Conservation (phyloP, 495 filamentous ascomycete genomes). For the Umbilicaria muhlenbergii region DNA sequence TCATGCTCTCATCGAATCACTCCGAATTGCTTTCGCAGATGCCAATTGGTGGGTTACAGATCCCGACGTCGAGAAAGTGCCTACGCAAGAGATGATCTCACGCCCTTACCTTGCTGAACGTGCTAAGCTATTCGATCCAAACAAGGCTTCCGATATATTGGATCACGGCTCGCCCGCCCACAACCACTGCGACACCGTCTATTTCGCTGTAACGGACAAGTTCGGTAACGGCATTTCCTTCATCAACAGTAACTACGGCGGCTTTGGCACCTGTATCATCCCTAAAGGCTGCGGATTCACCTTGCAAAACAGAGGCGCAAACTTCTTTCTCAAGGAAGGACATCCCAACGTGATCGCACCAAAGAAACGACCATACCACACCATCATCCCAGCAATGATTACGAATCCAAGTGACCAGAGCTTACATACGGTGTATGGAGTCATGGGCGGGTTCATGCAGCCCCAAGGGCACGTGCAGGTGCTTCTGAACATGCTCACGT, state of each 20-base stretch:
- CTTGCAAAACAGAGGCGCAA: constrained; percentile 83
- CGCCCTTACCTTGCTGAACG: constrained; percentile 48
- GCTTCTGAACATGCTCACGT: constrained; percentile 75
- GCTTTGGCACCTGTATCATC: constrained; percentile 81
- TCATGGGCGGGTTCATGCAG: constrained; percentile 99
- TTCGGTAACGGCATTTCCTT: constrained; percentile 84
- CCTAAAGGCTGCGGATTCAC: constrained; percentile 76
- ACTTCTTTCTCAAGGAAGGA: constrained; percentile 48
- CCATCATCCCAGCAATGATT: constrained; percentile 86
- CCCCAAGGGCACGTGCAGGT: constrained; percentile 96
- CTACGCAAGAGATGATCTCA: constrained; percentile 44
- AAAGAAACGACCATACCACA: constrained; percentile 88
- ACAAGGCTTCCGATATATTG: constrained; percentile 36
- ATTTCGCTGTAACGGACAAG: constrained; percentile 70
- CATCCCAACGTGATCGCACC: constrained; percentile 74
- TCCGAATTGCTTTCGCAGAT: constrained; percentile 89
- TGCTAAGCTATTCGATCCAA: constrained; percentile 52
- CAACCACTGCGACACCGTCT: constrained; percentile 75
- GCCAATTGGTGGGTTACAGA: constrained; percentile 81
- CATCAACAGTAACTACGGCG: constrained; percentile 89
- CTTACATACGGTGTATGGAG: constrained; percentile 75
- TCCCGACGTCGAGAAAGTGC: constrained; percentile 51
- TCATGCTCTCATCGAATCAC: constrained; percentile 74
- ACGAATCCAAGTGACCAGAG: constrained; percentile 57
- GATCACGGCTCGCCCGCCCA: constrained; percentile 54